phyloP scores from a whole-genome alignment of 805 yeast genomes.

The Nakazawaea sp. region DNA sequence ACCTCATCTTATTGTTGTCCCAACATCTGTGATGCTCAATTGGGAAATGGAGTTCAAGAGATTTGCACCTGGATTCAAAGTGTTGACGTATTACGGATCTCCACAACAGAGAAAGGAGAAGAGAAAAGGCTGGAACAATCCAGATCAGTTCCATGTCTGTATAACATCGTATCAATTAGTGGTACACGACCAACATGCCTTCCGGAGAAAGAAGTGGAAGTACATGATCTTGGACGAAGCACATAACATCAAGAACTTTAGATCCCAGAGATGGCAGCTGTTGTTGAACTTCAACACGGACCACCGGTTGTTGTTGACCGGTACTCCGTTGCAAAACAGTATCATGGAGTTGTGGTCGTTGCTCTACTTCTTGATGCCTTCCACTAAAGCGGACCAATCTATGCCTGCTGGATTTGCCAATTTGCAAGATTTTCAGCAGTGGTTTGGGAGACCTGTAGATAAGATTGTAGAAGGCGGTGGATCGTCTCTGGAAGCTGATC shows the following conservation, averaged over 20 bases:
- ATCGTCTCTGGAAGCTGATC: slow-evolving; percentile 36
- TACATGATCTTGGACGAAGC: slow-evolving; percentile 98
- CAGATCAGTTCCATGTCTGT: slow-evolving; percentile 92
- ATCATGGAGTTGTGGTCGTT: slow-evolving; percentile 95
- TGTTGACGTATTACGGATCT: slow-evolving; percentile 90
- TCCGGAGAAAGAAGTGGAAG: slow-evolving; percentile 88
- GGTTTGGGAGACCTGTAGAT: slow-evolving; percentile 99
- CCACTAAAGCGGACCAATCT: slow-evolving; percentile 58
- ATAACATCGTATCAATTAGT: slow-evolving; percentile 96
- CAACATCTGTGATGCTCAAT: slow-evolving; percentile 93
- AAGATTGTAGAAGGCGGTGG: slow-evolving; percentile 74
- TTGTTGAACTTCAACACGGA: slow-evolving; percentile 88
- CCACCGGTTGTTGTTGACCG: slow-evolving; percentile 81
- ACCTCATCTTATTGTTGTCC: slow-evolving; percentile 94
- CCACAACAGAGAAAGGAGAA: slow-evolving; percentile 96
- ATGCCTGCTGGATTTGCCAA: slow-evolving; percentile 97
- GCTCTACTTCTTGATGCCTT: slow-evolving; percentile 93
- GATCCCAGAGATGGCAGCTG: slow-evolving; percentile 97
- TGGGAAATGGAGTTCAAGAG: slow-evolving; percentile 99
- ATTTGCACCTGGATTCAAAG: slow-evolving; percentile 97
- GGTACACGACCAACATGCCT: slow-evolving; percentile 94
- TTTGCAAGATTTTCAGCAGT: slow-evolving; percentile 89
- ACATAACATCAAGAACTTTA: slow-evolving; percentile 91
- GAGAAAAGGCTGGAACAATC: slow-evolving; percentile 96
- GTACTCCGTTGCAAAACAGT: slow-evolving; percentile 96